Conservation (phyloP, 192 early-diverging fungal species). For the Lobosporangium transversale region DNA sequence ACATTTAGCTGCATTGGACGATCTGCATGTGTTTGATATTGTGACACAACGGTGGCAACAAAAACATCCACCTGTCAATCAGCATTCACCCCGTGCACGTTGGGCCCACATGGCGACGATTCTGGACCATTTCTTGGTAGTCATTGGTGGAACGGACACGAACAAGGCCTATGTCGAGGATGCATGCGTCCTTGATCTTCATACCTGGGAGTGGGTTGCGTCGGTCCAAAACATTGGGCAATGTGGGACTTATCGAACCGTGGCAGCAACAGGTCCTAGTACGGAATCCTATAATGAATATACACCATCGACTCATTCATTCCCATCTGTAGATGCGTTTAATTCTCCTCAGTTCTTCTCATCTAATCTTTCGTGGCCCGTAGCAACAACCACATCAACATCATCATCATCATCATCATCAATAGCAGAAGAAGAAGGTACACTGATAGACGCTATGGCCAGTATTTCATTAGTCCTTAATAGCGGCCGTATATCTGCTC, state of each 20-base stretch:
- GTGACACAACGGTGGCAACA: constrained; percentile 44
- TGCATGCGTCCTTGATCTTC: constrained; percentile 43
- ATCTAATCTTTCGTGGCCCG: constrained; percentile 34
- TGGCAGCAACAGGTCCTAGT: constrained; percentile 41
- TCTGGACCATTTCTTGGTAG: constrained; percentile 33
- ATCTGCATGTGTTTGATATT: constrained; percentile 43
- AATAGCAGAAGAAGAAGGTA: constrained; percentile 17
- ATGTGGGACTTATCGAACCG: constrained; percentile 46
- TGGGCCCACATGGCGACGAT: constrained; percentile 48
- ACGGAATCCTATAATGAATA: constrained; percentile 3
- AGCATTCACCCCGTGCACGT: constrained; percentile 40
- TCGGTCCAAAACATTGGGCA: constrained; percentile 42
- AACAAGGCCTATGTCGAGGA: constrained; percentile 41
- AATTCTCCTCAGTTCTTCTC: constrained; percentile 23
- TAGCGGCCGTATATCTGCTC: constrained; percentile 43
- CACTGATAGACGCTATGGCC: constrained; percentile 43
- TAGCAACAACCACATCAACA: no score
- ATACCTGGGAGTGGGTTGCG: constrained; percentile 52
- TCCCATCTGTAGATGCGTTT: constrained; percentile 36
- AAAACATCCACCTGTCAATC: constrained; percentile 26
- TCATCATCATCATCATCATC: no score
- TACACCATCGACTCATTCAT: constrained; percentile 31
- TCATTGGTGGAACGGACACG: constrained; percentile 50
- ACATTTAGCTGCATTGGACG: constrained; percentile 34
- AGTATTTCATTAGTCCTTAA: constrained; percentile 34